Base-by-base conservation (phyloP, 257 asterid genomes). In the Catharanthus roseus region DNA sequence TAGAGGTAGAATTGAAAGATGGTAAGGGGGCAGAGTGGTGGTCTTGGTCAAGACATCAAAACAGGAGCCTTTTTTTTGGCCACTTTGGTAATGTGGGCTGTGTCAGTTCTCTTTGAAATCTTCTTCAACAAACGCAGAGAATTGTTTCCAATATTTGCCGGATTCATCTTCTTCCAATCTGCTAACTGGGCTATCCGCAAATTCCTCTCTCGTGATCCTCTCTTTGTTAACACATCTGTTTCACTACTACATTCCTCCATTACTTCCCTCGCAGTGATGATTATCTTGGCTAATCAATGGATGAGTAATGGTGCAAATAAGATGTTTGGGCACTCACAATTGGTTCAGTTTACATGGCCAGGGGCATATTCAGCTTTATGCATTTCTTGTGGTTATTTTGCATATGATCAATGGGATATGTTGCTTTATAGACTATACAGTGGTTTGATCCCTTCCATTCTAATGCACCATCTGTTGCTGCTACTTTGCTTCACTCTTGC, bases 371-470 rank as follows among this genome's bases (percentile, higher is more conserved):
- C 82, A 45, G 91, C 89, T 74, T 75, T 90, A 66, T 89, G 97
- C 82, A 80, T 93, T 79, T 93, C 97, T 11, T 78, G 83, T 75
- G 97, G 96, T 54, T 93, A 93, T 75, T 93, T 93, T 80, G 99
- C 99, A 34, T 93, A 93, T 72, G 99, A 93, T 79, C 99, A 93
- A 78, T 83, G 80, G 85, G 96, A 93, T 79, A 93, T 93, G 97
- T 73, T 91, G 82, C 77, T 83, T 26, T 66, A 89, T 72, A 78
- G 84, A 33, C 68, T 93, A 70, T 89, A 93, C 74, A 89, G 87
- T 51, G 96, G 95, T 56, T 77, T 82, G 82, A 85, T 86, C 78
- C 99, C 97, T 66, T 83, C 96, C 6, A 88, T 93, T 68, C 78
- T 89, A 50, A 81, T 85, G 69, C 99, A 93, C 82, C 99, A 91